These are phyloP conservation scores for Claviceps purpurea DNA, from an alignment of 2,329 filamentous ascomycete species.

Conservation along the genomic window DNA sequence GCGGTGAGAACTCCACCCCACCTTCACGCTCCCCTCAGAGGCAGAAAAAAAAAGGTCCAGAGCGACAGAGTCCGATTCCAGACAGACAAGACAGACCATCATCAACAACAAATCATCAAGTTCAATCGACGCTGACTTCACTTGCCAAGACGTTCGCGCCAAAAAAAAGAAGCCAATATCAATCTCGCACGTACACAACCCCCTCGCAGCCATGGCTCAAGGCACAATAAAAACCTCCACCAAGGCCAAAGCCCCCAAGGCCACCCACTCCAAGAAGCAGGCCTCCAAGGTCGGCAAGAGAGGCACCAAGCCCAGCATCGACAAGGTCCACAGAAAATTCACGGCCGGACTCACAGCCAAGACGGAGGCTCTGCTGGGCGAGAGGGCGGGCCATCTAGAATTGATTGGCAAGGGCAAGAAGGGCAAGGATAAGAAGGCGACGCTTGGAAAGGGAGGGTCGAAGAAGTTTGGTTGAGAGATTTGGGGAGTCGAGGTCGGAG, in stretches of 20 bases:
- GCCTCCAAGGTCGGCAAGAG: constrained; percentile 36
- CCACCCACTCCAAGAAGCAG: constrained; percentile 28
- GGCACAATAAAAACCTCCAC: constrained; percentile 36
- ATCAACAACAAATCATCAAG: neutral
- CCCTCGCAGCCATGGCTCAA: constrained; percentile 34
- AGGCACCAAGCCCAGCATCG: constrained; percentile 29
- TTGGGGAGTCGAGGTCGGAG: neutral
- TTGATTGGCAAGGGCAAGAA: constrained; percentile 44
- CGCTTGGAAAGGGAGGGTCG: constrained; percentile 32
- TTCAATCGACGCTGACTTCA: neutral
- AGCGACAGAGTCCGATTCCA: neutral
- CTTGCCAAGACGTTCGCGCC: neutral
- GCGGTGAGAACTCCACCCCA: neutral
- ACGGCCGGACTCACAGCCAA: constrained; percentile 37
- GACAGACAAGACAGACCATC: neutral
- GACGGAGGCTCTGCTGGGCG: constrained; percentile 45
- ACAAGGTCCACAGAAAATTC: constrained; percentile 42
- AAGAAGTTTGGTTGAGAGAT: constrained; percentile 32
- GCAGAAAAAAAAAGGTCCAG: neutral
- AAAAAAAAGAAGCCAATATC: neutral
- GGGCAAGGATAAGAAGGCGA: constrained; percentile 23
- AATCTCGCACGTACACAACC: too few species aligned
- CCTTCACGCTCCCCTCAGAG: neutral
- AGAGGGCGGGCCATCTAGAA: constrained; percentile 46
- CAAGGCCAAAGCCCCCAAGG: constrained; percentile 25